Conservation (phyloP, 345 rosid species). For the Pugionium cornutum region DNA sequence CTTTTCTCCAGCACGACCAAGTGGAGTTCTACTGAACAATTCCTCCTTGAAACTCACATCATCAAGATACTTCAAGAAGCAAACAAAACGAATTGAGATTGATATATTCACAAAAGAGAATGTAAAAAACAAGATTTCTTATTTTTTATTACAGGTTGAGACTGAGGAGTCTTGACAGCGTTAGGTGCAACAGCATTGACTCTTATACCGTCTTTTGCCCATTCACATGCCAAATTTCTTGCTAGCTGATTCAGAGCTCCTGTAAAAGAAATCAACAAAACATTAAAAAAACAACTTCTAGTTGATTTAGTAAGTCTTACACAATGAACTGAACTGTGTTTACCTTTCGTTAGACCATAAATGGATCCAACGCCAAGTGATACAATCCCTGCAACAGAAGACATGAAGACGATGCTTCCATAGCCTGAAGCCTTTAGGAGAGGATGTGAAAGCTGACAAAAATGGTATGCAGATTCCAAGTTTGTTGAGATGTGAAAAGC, state of each 20-base stretch:
- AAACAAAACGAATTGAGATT: background rate
- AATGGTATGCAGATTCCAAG: constrained; percentile 53
- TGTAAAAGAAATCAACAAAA: background rate
- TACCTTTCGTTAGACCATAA: constrained; percentile 39
- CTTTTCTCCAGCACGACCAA: constrained; percentile 49
- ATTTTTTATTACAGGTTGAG: constrained; percentile 13
- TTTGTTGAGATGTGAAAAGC: constrained; percentile 44
- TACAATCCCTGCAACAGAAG: constrained; percentile 44
- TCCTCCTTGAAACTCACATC: constrained; percentile 8
- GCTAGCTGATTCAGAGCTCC: constrained; percentile 57
- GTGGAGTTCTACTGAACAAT: constrained; percentile 41
- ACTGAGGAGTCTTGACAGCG: constrained; percentile 46
- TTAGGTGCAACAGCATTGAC: constrained; percentile 54
- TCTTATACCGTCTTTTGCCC: constrained; percentile 68
- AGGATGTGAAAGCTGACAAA: constrained; percentile 59
- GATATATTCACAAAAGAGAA: background rate
- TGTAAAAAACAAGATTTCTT: no score
- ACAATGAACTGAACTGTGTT: background rate
- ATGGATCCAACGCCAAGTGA: constrained; percentile 32
- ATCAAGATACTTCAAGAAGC: constrained; percentile 17
- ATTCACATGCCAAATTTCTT: constrained; percentile 64
- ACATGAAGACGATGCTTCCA: constrained; percentile 56
- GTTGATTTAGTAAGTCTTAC: background rate
- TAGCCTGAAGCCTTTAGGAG: constrained; percentile 55
- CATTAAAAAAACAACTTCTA: background rate